These are phyloP conservation scores for Ballota nigra DNA, from an alignment of 257 asterid species.

Conservation along the genomic window DNA sequence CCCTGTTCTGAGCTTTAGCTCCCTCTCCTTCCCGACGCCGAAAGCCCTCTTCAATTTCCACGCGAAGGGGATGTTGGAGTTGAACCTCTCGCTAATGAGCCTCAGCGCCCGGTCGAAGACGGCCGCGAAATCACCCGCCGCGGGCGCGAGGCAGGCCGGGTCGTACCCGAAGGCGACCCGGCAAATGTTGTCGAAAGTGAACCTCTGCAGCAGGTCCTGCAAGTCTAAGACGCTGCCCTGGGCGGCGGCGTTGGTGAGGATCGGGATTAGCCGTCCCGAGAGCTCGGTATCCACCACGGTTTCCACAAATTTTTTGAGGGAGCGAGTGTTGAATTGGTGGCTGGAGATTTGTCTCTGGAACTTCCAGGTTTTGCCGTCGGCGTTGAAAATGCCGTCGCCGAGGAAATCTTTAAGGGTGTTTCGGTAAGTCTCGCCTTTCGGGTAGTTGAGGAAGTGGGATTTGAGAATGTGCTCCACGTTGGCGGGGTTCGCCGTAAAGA, in stretches of 20 bases:
- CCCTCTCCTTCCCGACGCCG: conserved; percentile 46
- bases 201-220: conserved; percentile 61
- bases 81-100: conserved; percentile 34
- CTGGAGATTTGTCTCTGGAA: conserved; percentile 56
- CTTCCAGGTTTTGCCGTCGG: conserved; percentile 61
- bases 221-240: conserved; percentile 35
- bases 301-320: conserved; percentile 54
- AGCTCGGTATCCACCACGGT: conserved; percentile 55
- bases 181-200: conserved; percentile 71
- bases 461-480: conserved; percentile 69
- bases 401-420: conserved; percentile 41
- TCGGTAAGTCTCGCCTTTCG: conserved; percentile 40
- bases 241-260: conserved; percentile 30
- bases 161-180: conserved; percentile 63
- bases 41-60: conserved; percentile 50
- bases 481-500: conserved; percentile 61
- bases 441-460: conserved; percentile 45
- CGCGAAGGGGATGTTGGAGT: conserved; percentile 25
- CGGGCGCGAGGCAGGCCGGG: conserved; percentile 48
- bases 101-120: conserved; percentile 44
- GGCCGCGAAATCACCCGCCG: conserved; percentile 40
- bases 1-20: conserved; percentile 13
- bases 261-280: conserved; percentile 41
- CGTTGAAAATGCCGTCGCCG: conserved; percentile 64
- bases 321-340: conserved; percentile 55